phyloP scores from a whole-genome alignment of 1,284 basidiomycete species.

The Leccinum pallidistipes region DNA sequence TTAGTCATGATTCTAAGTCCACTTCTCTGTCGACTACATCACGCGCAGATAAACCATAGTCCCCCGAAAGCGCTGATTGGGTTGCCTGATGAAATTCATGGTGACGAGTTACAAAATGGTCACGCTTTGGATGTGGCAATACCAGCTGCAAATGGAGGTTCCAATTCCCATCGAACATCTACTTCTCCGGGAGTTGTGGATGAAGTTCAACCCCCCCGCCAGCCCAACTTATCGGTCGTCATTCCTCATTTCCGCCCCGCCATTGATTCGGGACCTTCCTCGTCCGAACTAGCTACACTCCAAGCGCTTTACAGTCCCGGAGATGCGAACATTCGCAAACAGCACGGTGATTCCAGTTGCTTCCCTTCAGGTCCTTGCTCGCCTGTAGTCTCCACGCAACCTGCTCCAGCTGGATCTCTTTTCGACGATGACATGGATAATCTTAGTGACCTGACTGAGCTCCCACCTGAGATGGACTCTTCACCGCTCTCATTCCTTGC shows the following conservation, averaged over 20 bases:
- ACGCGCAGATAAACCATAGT: slow-evolving; percentile 22
- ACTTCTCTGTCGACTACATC: slow-evolving; percentile 1
- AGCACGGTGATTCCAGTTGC: neutral
- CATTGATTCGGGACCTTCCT: slow-evolving; percentile 2
- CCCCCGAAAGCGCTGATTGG: slow-evolving; percentile 15
- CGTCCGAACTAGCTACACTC: neutral
- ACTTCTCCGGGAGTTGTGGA: neutral
- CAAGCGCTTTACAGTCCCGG: neutral
- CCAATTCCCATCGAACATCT: neutral
- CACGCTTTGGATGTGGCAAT: neutral
- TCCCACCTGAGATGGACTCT: slow-evolving; percentile 24
- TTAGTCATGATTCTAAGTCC: slow-evolving; percentile 12
- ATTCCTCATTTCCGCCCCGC: neutral
- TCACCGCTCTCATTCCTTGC: slow-evolving; percentile 6
- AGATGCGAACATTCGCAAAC: neutral
- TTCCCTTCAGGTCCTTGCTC: neutral
- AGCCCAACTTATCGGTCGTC: neutral
- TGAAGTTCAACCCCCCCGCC: neutral
- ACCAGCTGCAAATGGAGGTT: neutral
- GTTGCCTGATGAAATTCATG: slow-evolving; percentile 11
- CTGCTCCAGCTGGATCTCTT: neutral
- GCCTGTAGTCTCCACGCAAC: neutral
- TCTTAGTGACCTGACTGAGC: slow-evolving; percentile 32
- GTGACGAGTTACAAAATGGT: slow-evolving; percentile 6
- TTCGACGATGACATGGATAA: slow-evolving; percentile 15